Conservation (phyloP, 1,139 yeast genomes). For the Yamadazyma jaroonii region DNA sequence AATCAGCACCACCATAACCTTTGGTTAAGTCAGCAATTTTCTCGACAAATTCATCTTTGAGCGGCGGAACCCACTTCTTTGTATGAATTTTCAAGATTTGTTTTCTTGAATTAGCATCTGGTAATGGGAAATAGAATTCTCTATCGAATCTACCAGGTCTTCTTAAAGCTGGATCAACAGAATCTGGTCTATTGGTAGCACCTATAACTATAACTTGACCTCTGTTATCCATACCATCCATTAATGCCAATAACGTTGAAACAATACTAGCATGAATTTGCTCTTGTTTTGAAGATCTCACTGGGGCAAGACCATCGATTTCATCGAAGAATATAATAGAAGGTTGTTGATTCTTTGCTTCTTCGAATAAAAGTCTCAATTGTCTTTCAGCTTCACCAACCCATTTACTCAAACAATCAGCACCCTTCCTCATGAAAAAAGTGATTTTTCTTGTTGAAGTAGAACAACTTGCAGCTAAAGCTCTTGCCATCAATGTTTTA, state of each 20-base stretch:
- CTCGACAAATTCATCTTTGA: constrained; percentile 54
- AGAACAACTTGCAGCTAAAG: constrained; percentile 92
- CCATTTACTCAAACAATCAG: constrained; percentile 97
- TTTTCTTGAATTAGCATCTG: constrained; percentile 75
- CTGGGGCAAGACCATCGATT: constrained; percentile 98
- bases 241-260: constrained; percentile 85
- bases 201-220: constrained; percentile 98
- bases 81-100: constrained; percentile 84
- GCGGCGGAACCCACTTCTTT: constrained; percentile 79
- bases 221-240: constrained; percentile 98
- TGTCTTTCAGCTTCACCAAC: constrained; percentile 99
- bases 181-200: constrained; percentile 97
- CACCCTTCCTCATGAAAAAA: constrained; percentile 98
- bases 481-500: constrained; percentile 96
- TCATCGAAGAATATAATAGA: constrained; percentile 95
- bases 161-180: constrained; percentile 94
- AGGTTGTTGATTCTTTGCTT: constrained; percentile 95
- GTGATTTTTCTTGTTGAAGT: constrained; percentile 81
- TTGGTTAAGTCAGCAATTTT: constrained; percentile 80
- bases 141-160: constrained; percentile 98
- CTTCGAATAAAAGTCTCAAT: constrained; percentile 84
- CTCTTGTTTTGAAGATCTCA: constrained; percentile 93
- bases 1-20: constrained; percentile 98
- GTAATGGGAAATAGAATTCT: constrained; percentile 93
- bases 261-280: constrained; percentile 98